Conservation (phyloP, 1,284 basidiomycete genomes). For the Rhodotorula sp. region DNA sequence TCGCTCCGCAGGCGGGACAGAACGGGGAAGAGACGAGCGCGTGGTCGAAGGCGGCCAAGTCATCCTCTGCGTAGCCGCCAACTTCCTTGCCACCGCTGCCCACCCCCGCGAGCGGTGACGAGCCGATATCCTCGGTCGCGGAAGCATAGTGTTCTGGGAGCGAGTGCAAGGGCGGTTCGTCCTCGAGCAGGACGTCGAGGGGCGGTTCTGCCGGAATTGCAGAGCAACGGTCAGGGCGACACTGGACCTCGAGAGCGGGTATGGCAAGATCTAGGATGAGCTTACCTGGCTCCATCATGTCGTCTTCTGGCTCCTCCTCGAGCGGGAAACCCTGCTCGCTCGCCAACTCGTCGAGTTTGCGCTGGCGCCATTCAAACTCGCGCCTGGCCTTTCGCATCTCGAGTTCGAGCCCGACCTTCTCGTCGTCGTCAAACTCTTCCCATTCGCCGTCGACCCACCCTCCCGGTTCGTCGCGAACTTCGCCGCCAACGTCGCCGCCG, state of each 20-base stretch:
- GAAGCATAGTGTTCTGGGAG: neutral
- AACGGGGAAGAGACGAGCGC: neutral
- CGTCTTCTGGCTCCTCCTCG: neutral
- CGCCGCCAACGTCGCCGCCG: too few species aligned
- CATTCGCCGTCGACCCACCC: slow-evolving; percentile 2
- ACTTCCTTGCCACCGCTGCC: too few species aligned
- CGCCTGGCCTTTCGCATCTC: neutral
- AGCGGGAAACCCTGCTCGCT: neutral
- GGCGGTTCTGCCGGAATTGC: slow-evolving; percentile 20
- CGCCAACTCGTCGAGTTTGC: neutral
- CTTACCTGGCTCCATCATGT: neutral
- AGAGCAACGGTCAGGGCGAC: neutral
- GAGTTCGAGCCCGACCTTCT: neutral
- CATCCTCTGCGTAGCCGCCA: too few species aligned
- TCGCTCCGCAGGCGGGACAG: slow-evolving; percentile 8
- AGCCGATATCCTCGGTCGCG: neutral
- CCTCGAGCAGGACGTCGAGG: slow-evolving; percentile 13
- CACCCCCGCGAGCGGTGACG: neutral
- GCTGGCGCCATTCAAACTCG: neutral
- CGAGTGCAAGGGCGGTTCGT: slow-evolving; percentile 5
- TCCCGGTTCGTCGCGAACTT: neutral
- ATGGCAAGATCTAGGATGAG: neutral
- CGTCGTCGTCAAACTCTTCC: slow-evolving; percentile 3
- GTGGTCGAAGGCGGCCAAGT: neutral
- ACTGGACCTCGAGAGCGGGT: neutral